phyloP scores from a whole-genome alignment of 2,329 filamentous ascomycete species.

The Coniochaeta sp. region DNA sequence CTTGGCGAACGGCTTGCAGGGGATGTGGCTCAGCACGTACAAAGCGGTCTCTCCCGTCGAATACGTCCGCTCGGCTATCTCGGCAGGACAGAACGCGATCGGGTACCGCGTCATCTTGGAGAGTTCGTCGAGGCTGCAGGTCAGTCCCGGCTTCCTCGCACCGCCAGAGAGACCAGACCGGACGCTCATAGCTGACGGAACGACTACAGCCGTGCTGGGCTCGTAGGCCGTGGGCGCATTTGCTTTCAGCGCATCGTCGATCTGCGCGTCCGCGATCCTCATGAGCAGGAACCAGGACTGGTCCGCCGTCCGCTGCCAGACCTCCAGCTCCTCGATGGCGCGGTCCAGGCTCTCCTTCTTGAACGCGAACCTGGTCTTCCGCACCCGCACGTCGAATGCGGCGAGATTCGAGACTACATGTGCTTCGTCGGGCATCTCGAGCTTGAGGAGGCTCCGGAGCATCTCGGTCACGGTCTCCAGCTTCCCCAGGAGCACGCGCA shows the following conservation, averaged over 20 bases:
- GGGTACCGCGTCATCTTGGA: background rate
- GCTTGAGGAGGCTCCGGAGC: background rate
- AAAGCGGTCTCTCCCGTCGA: background rate
- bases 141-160: background rate
- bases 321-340: conserved; percentile 13
- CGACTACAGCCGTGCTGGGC: background rate
- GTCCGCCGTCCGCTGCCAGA: conserved; percentile 14
- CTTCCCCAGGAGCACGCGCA: conserved; percentile 11
- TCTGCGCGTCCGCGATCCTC: conserved; percentile 9
- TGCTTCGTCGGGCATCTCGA: background rate
- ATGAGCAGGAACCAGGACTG: conserved; percentile 16
- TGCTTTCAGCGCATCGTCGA: conserved; percentile 8
- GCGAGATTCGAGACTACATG: background rate
- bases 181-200: conserved; percentile 1
- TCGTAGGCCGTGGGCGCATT: conserved; percentile 2
- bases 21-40: conserved; percentile 4
- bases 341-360: conserved; percentile 11
- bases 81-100: conserved; percentile 2
- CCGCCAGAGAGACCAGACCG: background rate
- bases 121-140: background rate
- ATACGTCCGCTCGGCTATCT: background rate
- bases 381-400: background rate
- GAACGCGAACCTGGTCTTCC: conserved; percentile 8
- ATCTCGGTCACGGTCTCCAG: conserved; percentile 8
- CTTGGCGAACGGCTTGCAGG: conserved; percentile 3